Percentiles rank a stretch among this genome's conserved stretches.
phyloP scores from a whole-genome alignment of 208 protist species.

The Trypanosomatidae sp. region DNA sequence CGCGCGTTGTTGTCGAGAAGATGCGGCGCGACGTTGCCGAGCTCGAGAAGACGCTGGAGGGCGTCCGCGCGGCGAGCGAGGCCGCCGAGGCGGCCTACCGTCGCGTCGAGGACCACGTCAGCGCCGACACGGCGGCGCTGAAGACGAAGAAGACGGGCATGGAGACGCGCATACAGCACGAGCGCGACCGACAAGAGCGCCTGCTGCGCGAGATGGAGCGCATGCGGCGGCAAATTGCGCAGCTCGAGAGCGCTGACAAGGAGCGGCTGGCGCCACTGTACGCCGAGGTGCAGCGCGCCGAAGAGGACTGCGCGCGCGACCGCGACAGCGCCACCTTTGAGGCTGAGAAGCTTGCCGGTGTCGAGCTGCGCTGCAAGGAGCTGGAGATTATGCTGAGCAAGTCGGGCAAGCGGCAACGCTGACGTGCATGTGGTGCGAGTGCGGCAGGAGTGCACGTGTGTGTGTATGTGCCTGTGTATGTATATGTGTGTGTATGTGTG shows the following conservation, averaged over 20 bases:
- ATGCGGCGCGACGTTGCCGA: constrained; percentile 55
- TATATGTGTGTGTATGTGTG: no score
- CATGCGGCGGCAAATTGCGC: constrained; percentile 59
- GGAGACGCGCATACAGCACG: constrained; percentile 63
- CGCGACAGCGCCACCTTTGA: constrained; percentile 64
- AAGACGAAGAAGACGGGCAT: constrained; percentile 52
- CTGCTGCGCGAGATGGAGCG: constrained; percentile 66
- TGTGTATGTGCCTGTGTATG: constrained; percentile 2
- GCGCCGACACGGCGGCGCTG: constrained; percentile 25
- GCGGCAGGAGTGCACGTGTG: neutral
- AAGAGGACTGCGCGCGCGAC: constrained; percentile 41
- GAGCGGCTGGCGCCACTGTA: constrained; percentile 34
- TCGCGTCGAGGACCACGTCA: constrained; percentile 47
- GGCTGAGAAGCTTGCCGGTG: constrained; percentile 45
- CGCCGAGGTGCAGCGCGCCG: constrained; percentile 25
- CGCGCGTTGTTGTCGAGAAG: constrained; percentile 61
- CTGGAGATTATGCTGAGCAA: constrained; percentile 30
- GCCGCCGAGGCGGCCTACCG: constrained; percentile 40
- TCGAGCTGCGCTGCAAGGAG: constrained; percentile 53
- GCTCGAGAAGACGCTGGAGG: constrained; percentile 45
- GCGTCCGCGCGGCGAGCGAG: constrained; percentile 15
- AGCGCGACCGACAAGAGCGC: constrained; percentile 57
- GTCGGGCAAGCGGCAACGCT: neutral
- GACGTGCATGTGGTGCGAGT: neutral
- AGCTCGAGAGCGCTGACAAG: constrained; percentile 63